phyloP scores from a whole-genome alignment of 768 basidiomycete species.

The Leucocoprinus leucothites region DNA sequence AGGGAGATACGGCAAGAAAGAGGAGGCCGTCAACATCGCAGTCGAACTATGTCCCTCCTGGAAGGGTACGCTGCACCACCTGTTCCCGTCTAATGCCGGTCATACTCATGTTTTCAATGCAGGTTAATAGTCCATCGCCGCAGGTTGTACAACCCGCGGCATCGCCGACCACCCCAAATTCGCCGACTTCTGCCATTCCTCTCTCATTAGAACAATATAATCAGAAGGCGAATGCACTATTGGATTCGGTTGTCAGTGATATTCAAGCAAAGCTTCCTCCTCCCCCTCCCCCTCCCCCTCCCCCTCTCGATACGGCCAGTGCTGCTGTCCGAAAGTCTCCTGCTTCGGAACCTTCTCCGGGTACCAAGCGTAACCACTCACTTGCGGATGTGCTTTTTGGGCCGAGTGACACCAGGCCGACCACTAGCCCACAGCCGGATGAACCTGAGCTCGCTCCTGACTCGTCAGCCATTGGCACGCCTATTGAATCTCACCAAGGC shows the following conservation, averaged over 20 bases:
- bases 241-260: slow-evolving; percentile 60
- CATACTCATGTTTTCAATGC: slow-evolving; percentile 12
- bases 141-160: slow-evolving; percentile 35
- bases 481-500: slow-evolving; percentile 3
- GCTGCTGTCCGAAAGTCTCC: slow-evolving; percentile 15
- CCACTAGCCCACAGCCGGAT: slow-evolving; percentile 14
- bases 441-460: slow-evolving; percentile 10
- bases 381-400: slow-evolving; percentile 79
- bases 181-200: slow-evolving; percentile 18
- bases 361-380: slow-evolving; percentile 63
- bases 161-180: slow-evolving; percentile 25
- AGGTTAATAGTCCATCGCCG: slow-evolving; percentile 64
- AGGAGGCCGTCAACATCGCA: slow-evolving; percentile 83
- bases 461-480: neutral
- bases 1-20: slow-evolving; percentile 56
- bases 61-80: slow-evolving; percentile 35
- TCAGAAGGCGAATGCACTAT: slow-evolving; percentile 56
- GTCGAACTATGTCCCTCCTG: slow-evolving; percentile 63
- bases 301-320: slow-evolving; percentile 19
- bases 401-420: slow-evolving; percentile 24
- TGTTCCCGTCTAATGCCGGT: slow-evolving; percentile 11
- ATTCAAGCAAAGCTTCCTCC: slow-evolving; percentile 35
- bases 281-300: slow-evolving; percentile 22
- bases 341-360: slow-evolving; percentile 19
- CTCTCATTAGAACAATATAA: slow-evolving; percentile 43